Evolutionary conservation across 805 yeast species (phyloP), one percentile per base, ranked within the genome.

Genomic region (Wickerhamiella shivajii): DNA sequence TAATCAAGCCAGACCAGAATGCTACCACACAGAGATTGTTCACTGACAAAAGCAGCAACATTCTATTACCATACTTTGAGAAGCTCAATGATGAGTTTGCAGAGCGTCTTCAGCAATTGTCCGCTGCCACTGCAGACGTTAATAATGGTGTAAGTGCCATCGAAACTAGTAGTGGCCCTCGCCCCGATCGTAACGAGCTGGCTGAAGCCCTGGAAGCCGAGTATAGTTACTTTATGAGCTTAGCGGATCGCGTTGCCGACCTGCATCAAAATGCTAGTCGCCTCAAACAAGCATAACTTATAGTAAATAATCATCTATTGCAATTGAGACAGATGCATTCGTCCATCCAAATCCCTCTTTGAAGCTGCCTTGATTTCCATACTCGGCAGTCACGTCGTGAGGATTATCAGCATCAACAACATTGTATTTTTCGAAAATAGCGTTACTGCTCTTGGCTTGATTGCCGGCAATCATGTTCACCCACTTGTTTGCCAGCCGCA

Each of bases 281-380:
- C 5, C 14, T 35, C 11, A 35, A 35, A 20, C 27, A n/a, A n/a
- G n/a, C n/a, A n/a, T n/a, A n/a, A n/a, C n/a, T n/a, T n/a, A n/a
- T n/a, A n/a, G n/a, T n/a, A n/a, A n/a, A n/a, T n/a, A n/a, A n/a
- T n/a, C n/a, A n/a, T n/a, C n/a, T n/a, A n/a, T n/a, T n/a, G 53
- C 18, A 77, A 47, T 55, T n/a, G n/a, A n/a, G n/a, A 70, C 84
- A 45, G 90, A 74, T 5, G 97, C 77, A 59, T 87, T 87, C 33
- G 87, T 95, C 98, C 98, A 87, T 1, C 97, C 98, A 55, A 87
- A 87, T 1, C 98, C 98, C 57, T 90, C 96, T 6, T 78, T 75
- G 0, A 93, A 93, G 26, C 79, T 95, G 7, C 98, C 98, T 56
- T 90, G 97, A 52, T 87, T 87, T 15, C 98, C 98, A 55, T 87